A percentile compares a stretch with the other conserved stretches of the same genome.
phyloP scores from a whole-genome alignment of 148 eudicot genomes.

The Chenopodium formosanum region DNA sequence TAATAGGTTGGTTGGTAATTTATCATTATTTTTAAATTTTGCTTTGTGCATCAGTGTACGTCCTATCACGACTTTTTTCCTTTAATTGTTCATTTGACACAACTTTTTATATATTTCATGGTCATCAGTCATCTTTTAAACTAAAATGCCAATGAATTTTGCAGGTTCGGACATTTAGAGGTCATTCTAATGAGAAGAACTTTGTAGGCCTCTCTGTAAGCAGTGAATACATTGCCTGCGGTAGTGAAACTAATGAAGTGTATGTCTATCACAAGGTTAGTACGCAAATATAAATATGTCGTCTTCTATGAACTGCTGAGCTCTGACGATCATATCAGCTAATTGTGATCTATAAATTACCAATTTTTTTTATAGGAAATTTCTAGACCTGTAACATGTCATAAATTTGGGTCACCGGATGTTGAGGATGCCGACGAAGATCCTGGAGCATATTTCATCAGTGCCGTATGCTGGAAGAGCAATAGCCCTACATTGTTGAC shows the following conservation, averaged over 20 bases:
- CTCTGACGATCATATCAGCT: neutral
- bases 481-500: slow-evolving; percentile 75
- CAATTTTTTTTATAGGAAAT: slow-evolving; percentile 49
- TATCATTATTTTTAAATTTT: neutral
- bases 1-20: neutral
- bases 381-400: slow-evolving; percentile 73
- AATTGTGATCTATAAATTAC: neutral
- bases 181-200: slow-evolving; percentile 87
- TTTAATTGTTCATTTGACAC: neutral
- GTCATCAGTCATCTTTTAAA: neutral
- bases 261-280: slow-evolving; percentile 86
- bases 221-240: slow-evolving; percentile 82
- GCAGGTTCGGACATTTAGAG: slow-evolving; percentile 76
- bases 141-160: neutral
- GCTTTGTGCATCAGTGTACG: neutral
- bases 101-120: neutral
- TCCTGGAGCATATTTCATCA: slow-evolving; percentile 72
- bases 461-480: slow-evolving; percentile 93
- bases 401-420: slow-evolving; percentile 64
- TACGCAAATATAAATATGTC: slow-evolving; percentile 12
- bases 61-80: neutral
- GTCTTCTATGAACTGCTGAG: neutral
- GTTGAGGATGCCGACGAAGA: slow-evolving; percentile 71
- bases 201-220: slow-evolving; percentile 87
- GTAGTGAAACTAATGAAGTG: slow-evolving; percentile 93